phyloP scores from a whole-genome alignment of 768 basidiomycete species.

The Rhodocollybia butyracea region DNA sequence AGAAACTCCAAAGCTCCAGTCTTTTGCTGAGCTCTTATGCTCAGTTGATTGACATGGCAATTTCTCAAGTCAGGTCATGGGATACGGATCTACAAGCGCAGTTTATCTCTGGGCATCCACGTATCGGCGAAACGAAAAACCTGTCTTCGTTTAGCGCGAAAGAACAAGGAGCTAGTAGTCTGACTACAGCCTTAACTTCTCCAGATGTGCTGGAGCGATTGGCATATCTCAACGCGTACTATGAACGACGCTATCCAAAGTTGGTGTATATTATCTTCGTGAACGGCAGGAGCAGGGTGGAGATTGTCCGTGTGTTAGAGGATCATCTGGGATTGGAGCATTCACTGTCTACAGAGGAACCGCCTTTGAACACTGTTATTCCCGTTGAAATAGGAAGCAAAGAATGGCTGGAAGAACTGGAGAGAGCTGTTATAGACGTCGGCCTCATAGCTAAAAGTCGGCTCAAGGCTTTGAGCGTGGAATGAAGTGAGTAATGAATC shows the following conservation, averaged over 20 bases:
- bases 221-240: conserved; percentile 70
- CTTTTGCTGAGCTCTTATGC: conserved; percentile 37
- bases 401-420: conserved; percentile 65
- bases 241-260: conserved; percentile 70
- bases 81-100: conserved; percentile 42
- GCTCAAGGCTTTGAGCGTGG: conserved; percentile 41
- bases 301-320: conserved; percentile 81
- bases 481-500: conserved; percentile 20
- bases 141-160: conserved; percentile 72
- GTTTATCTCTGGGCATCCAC: conserved; percentile 84
- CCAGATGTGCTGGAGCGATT: conserved; percentile 74
- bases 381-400: conserved; percentile 34
- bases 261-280: conserved; percentile 92
- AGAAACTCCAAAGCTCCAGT: conserved; percentile 18
- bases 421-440: conserved; percentile 70
- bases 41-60: conserved; percentile 53
- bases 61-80: conserved; percentile 53
- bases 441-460: conserved; percentile 76
- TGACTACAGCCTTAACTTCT: conserved; percentile 49
- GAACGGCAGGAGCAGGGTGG: conserved; percentile 71
- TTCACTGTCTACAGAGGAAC: conserved; percentile 43
- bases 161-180: conserved; percentile 62
- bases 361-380: conserved; percentile 31
- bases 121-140: conserved; percentile 80
- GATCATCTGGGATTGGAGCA: conserved; percentile 50